A percentile compares a stretch with the other conserved stretches of the same genome.
Conservation (phyloP, 768 basidiomycete species). For the Clitopilus hobsonii region DNA sequence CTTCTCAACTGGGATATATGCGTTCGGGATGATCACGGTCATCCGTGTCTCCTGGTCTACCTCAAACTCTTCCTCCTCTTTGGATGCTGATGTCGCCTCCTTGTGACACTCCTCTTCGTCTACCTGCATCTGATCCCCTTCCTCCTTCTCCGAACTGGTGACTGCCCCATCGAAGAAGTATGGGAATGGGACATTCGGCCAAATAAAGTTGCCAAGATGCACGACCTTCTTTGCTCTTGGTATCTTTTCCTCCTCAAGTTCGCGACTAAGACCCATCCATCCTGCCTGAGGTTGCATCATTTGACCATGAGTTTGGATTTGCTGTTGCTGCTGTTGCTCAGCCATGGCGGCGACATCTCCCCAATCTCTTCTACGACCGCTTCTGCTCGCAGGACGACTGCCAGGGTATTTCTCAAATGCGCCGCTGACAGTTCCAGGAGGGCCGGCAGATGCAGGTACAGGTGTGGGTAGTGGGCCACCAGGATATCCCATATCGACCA, state of each 20-base stretch:
- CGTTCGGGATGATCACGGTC: conserved; percentile 55
- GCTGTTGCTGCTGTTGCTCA: not conserved
- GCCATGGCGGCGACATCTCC: not conserved
- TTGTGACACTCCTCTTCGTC: conserved; percentile 9
- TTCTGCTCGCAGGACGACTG: not conserved
- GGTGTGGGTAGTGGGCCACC: not conserved
- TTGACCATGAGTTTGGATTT: too few relatives aligned
- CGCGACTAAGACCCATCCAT: not conserved
- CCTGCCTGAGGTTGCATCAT: not conserved
- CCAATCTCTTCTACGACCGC: conserved; percentile 3
- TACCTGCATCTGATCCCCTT: conserved; percentile 12
- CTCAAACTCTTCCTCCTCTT: conserved; percentile 14
- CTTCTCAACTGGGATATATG: conserved; percentile 50
- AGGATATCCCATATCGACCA: not conserved
- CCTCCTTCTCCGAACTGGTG: too few relatives aligned
- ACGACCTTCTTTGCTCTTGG: conserved; percentile 24
- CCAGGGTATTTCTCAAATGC: not conserved
- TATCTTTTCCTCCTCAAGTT: conserved; percentile 17
- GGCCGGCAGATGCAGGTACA: not conserved
- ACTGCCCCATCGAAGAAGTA: conserved; percentile 40
- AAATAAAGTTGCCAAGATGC: conserved; percentile 55
- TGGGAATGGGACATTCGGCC: conserved; percentile 55
- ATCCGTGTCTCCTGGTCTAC: conserved; percentile 42
- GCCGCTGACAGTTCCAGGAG: not conserved
- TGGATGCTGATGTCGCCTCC: conserved; percentile 5